These are phyloP conservation scores for Gryganskiella cystojenkinii DNA, from an alignment of 192 early-diverging fungal genomes.

Conservation along the genomic window DNA sequence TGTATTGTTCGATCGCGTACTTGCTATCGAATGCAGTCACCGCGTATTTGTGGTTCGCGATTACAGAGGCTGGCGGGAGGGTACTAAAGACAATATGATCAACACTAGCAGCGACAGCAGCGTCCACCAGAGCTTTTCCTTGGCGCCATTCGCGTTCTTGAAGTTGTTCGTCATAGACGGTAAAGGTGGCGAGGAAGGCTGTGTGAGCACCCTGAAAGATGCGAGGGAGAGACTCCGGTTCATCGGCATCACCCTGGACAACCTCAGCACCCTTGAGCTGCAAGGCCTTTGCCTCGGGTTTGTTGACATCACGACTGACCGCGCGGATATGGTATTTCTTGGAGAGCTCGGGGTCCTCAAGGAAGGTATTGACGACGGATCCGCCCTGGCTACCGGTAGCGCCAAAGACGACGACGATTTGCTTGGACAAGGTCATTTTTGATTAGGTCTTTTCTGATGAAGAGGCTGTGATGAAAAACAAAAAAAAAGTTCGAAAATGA, in stretches of 20 bases:
- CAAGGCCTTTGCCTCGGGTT: conserved; percentile 17
- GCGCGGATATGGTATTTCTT: conserved; percentile 18
- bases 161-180: conserved; percentile 5
- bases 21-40: not conserved
- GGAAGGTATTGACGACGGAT: conserved; percentile 13
- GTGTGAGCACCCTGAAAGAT: conserved; percentile 27
- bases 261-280: conserved; percentile 25
- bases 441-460: no score
- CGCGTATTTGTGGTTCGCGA: not conserved
- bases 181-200: conserved; percentile 16
- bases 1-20: conserved; percentile 10
- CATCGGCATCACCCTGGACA: conserved; percentile 14
- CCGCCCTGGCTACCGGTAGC: conserved; percentile 32
- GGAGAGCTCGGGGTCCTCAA: conserved; percentile 16
- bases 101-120: conserved; percentile 3
- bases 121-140: conserved; percentile 12
- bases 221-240: conserved; percentile 16
- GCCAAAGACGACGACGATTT: conserved; percentile 27
- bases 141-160: not conserved
- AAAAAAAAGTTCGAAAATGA: no score
- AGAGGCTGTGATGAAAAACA: no score
- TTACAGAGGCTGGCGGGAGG: not conserved
- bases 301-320: conserved; percentile 13
- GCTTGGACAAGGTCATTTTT: conserved; percentile 15
- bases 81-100: conserved; percentile 24